A percentile compares a stretch with the other conserved stretches of the same genome.
These are phyloP conservation scores for Solanum aculeatissimum DNA, from an alignment of 305 asterid genomes.

Conservation along the genomic window DNA sequence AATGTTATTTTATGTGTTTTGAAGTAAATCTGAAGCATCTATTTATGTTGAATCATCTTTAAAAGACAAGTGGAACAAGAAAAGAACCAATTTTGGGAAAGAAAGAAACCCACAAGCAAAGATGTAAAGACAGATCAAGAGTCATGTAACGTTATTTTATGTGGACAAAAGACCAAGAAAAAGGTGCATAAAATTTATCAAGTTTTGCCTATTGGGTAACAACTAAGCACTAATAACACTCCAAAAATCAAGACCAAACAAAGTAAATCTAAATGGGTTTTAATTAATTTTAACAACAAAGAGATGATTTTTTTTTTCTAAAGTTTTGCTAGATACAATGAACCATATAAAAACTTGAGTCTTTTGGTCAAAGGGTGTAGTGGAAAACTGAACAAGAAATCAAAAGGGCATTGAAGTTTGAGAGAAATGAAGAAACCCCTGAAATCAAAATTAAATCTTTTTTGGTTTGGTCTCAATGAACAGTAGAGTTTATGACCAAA, in stretches of 20 bases:
- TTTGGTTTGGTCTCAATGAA: conserved; percentile 22
- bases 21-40: conserved; percentile 19
- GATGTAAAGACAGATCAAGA: conserved; percentile 14
- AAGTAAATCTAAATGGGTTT: conserved; percentile 11
- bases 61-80: conserved; percentile 18
- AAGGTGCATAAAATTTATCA: conserved; percentile 22
- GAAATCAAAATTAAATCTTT: conserved; percentile 22
- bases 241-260: conserved; percentile 20
- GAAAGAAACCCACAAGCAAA: conserved; percentile 17
- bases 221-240: conserved; percentile 20
- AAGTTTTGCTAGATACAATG: not conserved
- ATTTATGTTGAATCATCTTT: not conserved
- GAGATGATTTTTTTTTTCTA: not conserved
- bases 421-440: conserved; percentile 9
- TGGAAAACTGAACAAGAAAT: conserved; percentile 5
- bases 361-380: conserved; percentile 1
- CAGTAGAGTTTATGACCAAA: conserved; percentile 15
- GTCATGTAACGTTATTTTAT: conserved; percentile 69
- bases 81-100: conserved; percentile 22
- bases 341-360: not conserved
- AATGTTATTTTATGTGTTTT: conserved; percentile 57
- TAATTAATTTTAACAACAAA: not conserved
- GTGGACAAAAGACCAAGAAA: conserved; percentile 35
- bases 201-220: conserved; percentile 30
- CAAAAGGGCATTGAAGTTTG: not conserved